Base-by-base conservation (phyloP, 192 early-diverging fungal genomes). In the Gonapodya prolifera region DNA sequence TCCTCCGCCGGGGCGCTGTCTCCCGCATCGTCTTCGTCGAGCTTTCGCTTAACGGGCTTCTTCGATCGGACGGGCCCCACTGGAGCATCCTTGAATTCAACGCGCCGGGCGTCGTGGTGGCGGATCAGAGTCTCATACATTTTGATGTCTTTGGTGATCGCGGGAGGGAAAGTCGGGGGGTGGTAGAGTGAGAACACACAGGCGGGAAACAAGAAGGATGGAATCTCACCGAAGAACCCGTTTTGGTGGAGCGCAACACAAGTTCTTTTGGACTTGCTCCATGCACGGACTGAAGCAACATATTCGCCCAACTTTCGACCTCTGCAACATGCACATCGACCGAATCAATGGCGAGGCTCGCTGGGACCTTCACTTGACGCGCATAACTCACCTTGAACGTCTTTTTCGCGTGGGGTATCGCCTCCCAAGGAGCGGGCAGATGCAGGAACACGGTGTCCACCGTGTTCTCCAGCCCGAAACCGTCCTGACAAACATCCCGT, bases 201-300 rank as follows among this genome's bases (percentile, higher is more conserved):
- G n/a, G n/a, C n/a, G n/a, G n/a, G n/a, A n/a, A n/a, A n/a, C n/a
- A n/a, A n/a, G n/a, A n/a, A n/a, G n/a, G n/a, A n/a, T n/a, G n/a
- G n/a, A n/a, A n/a, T n/a, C 82, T 77, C 45, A 87, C 93, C 92
- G n/a, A 92, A 86, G 83, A 97, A 98, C 1, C 93, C 92, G 74
- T 92, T 83, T 35, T 95, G 90, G 30, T 91, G 87, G 75, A 99
- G 82, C 29, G 91, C 91, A 31, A 84, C 79, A 1, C 90, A 91
- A 13, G 95, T 95, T 69, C 87, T n/a, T 84, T 75, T 91, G 88
- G 33, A 99, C 95, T 81, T 99, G 97, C 80, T 99, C 97, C 45
- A 98, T 94, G 75, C 95, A 96, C 1, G 97, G 97, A 78, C 93
- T 95, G 81, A 99, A 99, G 69, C 91, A 92, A 80, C 97, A 98